phyloP scores from a whole-genome alignment of 306 rosid species.

The Phaseolus lunatus region DNA sequence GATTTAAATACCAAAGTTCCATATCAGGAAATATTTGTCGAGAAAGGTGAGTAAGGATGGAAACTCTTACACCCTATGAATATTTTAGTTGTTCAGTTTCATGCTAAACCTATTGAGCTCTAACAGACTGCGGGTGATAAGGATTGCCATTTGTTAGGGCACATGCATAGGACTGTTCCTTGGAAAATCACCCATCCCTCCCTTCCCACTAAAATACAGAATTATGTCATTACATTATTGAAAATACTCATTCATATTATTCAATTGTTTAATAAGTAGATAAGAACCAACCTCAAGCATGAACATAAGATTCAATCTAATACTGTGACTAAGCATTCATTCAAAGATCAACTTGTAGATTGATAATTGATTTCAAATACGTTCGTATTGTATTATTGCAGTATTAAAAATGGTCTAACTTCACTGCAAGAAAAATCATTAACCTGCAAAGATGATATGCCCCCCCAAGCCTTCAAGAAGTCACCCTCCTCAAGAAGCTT shows the following conservation, averaged over 20 bases:
- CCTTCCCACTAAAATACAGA: too few relatives aligned
- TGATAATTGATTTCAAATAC: neutral
- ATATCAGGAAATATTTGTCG: too few relatives aligned
- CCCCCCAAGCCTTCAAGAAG: conserved; percentile 97
- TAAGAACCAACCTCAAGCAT: neutral
- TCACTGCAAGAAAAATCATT: conserved; percentile 31
- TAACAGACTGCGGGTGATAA: neutral
- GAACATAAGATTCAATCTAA: neutral
- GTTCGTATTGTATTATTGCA: neutral
- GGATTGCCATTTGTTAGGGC: neutral
- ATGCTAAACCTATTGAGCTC: neutral
- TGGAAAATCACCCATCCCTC: neutral
- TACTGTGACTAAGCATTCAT: neutral
- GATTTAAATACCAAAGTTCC: too few relatives aligned
- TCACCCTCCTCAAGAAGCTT: conserved; percentile 85
- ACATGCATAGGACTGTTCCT: neutral
- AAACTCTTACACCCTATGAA: neutral
- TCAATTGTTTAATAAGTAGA: neutral
- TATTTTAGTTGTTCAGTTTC: neutral
- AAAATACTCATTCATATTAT: neutral
- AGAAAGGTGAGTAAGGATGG: neutral
- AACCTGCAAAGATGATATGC: conserved; percentile 93
- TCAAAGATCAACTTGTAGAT: conserved; percentile 27
- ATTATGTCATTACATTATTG: neutral
- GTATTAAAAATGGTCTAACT: neutral